Base-by-base conservation (phyloP, 208 protist genomes). In the Leishmania aethiopica region DNA sequence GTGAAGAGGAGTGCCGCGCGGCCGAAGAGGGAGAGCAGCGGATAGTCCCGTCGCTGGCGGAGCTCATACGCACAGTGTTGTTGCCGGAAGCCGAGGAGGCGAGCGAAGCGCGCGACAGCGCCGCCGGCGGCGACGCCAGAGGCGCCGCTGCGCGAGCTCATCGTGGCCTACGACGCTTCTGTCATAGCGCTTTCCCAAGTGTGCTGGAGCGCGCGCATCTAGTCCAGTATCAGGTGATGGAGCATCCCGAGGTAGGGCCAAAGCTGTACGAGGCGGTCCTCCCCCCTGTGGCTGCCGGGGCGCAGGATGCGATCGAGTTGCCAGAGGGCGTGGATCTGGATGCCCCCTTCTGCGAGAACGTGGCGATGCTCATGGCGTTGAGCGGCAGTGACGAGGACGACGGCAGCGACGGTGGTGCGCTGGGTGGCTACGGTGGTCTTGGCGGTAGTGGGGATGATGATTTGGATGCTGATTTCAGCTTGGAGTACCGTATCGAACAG, bases 161-260 rank as follows among this genome's bases (percentile, higher is more conserved):
- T 67, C 76, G 49, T 22, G 86, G 88, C 1, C 82, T 94, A 4
- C 73, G 78, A 28, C 57, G 84, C n/a, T 94, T 95, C 78, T 88
- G 84, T 42, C 87, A 88, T 71, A 95, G 91, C 82, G 73, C 86
- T 4, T 81, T 89, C 79, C 87, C 92, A 4, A 87, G 89, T 47
- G 94, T 96, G 47, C 87, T 95, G 86, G 89, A 95, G 86, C 86
- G 90, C 1, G 91, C 94, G 1, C 80, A 84, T 45, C 78, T 97
- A 37, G 83, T 95, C 8, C 77, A 82, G 40, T 89, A 89, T 73
- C 90, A 93, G 8, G 42, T 94, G 19, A 55, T 85, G 25, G 60
- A 77, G 10, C 42, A 88, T 40, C 84, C 87, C 0, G 75, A 87
- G 10, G 79, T 93, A 3, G 92, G 87, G 3, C 71, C 89, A 13